A percentile compares a stretch with the other conserved stretches of the same genome.
Conservation (phyloP, 192 early-diverging fungal genomes). For the Mortierella antarctica region DNA sequence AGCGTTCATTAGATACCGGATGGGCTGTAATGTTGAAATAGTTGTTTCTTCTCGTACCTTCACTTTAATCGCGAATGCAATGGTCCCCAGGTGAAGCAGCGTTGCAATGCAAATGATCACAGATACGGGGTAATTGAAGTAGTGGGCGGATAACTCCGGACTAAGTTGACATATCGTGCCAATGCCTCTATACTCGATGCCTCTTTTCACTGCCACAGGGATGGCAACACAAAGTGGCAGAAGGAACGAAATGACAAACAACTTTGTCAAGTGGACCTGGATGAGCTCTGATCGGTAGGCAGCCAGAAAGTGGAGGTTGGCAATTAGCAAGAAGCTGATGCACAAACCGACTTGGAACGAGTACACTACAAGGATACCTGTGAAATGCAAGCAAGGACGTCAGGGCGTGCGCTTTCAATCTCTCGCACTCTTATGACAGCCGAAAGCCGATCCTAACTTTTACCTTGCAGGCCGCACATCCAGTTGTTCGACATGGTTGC, state of each 20-base stretch:
- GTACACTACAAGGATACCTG: slow-evolving; percentile 8
- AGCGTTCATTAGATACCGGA: too few relatives aligned
- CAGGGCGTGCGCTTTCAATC: too few relatives aligned
- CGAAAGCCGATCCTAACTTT: background rate
- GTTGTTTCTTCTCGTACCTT: background rate
- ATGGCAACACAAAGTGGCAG: slow-evolving; percentile 2
- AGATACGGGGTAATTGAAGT: slow-evolving; percentile 8
- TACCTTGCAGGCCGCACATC: slow-evolving; percentile 22
- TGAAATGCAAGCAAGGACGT: background rate
- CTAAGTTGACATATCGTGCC: slow-evolving; percentile 10
- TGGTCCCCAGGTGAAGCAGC: slow-evolving; percentile 17
- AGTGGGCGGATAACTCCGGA: background rate
- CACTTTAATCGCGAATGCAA: slow-evolving; percentile 9
- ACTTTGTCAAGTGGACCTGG: background rate
- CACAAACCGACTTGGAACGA: background rate
- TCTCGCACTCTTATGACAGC: too few relatives aligned
- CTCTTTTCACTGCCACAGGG: background rate
- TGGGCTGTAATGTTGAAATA: too few relatives aligned
- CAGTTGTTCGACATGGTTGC: slow-evolving; percentile 12
- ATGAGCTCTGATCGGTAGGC: slow-evolving; percentile 2
- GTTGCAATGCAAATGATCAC: slow-evolving; percentile 1
- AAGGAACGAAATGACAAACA: slow-evolving; percentile 10
- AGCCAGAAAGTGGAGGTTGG: slow-evolving; percentile 16
- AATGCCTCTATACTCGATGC: slow-evolving; percentile 4
- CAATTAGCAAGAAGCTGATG: background rate